phyloP scores from a whole-genome alignment of 2,329 filamentous ascomycete species.

The Fusarium chlamydosporum region DNA sequence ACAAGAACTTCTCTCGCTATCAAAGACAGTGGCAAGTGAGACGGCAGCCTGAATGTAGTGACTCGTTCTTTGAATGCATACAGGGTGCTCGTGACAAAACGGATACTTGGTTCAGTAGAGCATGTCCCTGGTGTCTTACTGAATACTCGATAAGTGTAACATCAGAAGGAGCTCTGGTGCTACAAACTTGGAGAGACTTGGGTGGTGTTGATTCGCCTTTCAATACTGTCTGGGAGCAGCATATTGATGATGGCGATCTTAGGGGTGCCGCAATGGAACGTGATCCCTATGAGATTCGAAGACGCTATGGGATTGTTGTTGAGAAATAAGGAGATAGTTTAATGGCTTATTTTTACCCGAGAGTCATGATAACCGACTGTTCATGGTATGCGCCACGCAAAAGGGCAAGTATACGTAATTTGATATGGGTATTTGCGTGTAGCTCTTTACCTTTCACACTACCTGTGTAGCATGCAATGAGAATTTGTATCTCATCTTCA shows the following conservation, averaged over 20 bases:
- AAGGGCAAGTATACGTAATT: not conserved
- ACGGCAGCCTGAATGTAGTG: not conserved
- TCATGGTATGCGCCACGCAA: not conserved
- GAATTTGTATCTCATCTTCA: not conserved
- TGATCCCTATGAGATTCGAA: not conserved
- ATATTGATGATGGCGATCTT: fast-evolving
- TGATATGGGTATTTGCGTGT: too few relatives aligned
- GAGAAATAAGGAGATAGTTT: not conserved
- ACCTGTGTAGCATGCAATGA: not conserved
- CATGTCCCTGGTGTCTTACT: constrained; percentile 6
- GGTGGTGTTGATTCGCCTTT: constrained; percentile 1
- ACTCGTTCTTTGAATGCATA: not conserved
- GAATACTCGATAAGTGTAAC: constrained; percentile 10
- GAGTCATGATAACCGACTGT: not conserved
- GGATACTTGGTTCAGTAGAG: not conserved
- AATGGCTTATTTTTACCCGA: not conserved
- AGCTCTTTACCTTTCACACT: too few relatives aligned
- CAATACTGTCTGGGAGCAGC: not conserved
- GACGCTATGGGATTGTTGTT: not conserved
- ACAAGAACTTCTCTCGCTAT: not conserved
- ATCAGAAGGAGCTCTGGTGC: not conserved
- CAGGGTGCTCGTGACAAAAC: not conserved
- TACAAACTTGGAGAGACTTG: constrained; percentile 14
- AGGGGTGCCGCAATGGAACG: not conserved
- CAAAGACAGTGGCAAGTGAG: not conserved